Evolutionary conservation across 129 eudicot genomes (phyloP).

Genomic region (sunflower (Helianthus annuus)): DNA sequence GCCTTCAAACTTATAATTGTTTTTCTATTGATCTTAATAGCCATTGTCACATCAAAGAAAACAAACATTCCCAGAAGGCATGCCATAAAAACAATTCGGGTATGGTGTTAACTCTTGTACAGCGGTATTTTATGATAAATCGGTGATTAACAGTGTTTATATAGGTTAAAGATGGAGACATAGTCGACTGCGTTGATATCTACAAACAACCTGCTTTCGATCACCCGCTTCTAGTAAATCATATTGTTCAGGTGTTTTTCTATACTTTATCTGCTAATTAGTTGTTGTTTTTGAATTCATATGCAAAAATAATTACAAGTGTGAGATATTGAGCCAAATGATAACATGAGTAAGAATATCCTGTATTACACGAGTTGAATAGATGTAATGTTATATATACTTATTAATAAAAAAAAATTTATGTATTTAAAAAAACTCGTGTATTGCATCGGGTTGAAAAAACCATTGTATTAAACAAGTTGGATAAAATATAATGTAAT

Average conservation of each 20-base stretch:
- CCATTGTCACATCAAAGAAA: slow-evolving; percentile 24
- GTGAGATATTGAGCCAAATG: no score
- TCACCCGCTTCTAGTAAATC: slow-evolving; percentile 52
- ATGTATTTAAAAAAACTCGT: no score
- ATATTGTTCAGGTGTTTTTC: slow-evolving; percentile 44
- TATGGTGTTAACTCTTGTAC: background rate
- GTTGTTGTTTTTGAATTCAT: no score
- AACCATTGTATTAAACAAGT: no score
- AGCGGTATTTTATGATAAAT: no score
- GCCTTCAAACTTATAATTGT: slow-evolving; percentile 14
- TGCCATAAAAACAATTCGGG: slow-evolving; percentile 25
- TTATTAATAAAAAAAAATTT: no score
- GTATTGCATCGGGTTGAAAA: no score
- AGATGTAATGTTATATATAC: no score
- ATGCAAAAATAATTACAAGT: no score
- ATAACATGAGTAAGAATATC: no score
- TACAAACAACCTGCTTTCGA: slow-evolving; percentile 61
- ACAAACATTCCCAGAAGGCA: background rate
- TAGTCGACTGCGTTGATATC: slow-evolving; percentile 52
- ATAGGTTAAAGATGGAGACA: slow-evolving; percentile 62
- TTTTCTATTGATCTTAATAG: slow-evolving; percentile 13
- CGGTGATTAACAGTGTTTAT: background rate
- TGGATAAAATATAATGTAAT: no score
- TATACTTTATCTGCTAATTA: background rate
- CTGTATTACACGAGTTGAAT: no score